Percentiles rank a stretch among this genome's conserved stretches.
phyloP scores from a whole-genome alignment of 805 yeast species.

The Lachancea lanzarotensis region DNA sequence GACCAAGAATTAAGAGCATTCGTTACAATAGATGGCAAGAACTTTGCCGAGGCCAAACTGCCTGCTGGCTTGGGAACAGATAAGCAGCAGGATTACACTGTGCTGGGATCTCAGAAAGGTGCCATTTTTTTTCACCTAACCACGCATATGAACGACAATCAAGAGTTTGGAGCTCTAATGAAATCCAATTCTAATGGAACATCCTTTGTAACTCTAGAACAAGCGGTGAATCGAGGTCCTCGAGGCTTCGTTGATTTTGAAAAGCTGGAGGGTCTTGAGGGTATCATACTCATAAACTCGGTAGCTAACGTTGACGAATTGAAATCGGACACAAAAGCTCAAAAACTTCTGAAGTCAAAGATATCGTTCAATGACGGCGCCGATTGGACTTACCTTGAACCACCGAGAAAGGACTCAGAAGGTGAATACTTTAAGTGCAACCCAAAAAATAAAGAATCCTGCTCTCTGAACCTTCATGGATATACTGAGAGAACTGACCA shows the following conservation, averaged over 20 bases:
- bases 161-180: constrained; percentile 70
- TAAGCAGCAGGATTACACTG: constrained; percentile 66
- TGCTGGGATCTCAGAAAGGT: constrained; percentile 63
- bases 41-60: constrained; percentile 71
- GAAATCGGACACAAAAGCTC: constrained; percentile 30
- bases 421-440: constrained; percentile 53
- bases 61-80: constrained; percentile 59
- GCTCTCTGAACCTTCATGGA: constrained; percentile 83
- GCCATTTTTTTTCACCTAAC: constrained; percentile 82
- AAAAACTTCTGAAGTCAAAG: constrained; percentile 58
- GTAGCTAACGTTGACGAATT: constrained; percentile 49
- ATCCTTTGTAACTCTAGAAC: constrained; percentile 61
- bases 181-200: constrained; percentile 93
- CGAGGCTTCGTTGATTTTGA: constrained; percentile 86
- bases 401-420: constrained; percentile 60
- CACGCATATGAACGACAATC: constrained; percentile 42
- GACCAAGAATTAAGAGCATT: constrained; percentile 54
- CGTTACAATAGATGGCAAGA: constrained; percentile 74
- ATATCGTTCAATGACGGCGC: constrained; percentile 91
- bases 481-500: constrained; percentile 80
- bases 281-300: constrained; percentile 67
- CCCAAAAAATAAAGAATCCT: constrained; percentile 45
- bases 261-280: constrained; percentile 74
- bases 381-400: constrained; percentile 64
- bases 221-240: constrained; percentile 67